Evolutionary conservation across 768 basidiomycete species (phyloP).

Genomic region (Boletus edulis): DNA sequence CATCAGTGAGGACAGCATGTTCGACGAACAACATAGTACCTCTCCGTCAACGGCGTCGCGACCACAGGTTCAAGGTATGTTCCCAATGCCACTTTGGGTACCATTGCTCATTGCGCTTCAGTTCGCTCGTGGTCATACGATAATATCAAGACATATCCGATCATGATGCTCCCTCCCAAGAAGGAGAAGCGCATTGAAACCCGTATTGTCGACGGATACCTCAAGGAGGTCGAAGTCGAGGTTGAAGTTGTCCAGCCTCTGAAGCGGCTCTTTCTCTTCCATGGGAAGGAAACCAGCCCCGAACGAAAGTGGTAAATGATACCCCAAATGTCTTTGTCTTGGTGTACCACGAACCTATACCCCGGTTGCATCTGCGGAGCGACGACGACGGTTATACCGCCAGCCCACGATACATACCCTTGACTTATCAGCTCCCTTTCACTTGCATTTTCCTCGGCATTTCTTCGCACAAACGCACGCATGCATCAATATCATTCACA

Average conservation of each 20-base stretch:
- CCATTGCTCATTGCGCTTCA: conserved; percentile 25
- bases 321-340: conserved; percentile 5
- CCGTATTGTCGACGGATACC: conserved; percentile 47
- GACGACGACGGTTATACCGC: conserved; percentile 32
- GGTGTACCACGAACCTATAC: conserved; percentile 26
- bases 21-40: conserved; percentile 23
- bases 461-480: conserved; percentile 20
- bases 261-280: conserved; percentile 72
- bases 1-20: conserved; percentile 35
- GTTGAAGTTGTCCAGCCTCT: conserved; percentile 53
- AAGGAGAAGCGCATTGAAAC: conserved; percentile 52
- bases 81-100: background rate
- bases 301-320: conserved; percentile 29
- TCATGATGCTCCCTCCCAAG: conserved; percentile 48
- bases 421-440: conserved; percentile 30
- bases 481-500: conserved; percentile 26
- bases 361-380: conserved; percentile 26
- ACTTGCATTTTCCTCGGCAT: conserved; percentile 23
- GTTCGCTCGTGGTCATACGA: conserved; percentile 78
- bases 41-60: conserved; percentile 31
- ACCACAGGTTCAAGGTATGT: conserved; percentile 54
- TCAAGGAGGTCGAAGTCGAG: conserved; percentile 49
- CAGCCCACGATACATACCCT: conserved; percentile 34
- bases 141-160: conserved; percentile 64
- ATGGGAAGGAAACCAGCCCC: conserved; percentile 39